Evolutionary conservation across 306 rosid species (phyloP).

Genomic region (Acacia melanoxylon): DNA sequence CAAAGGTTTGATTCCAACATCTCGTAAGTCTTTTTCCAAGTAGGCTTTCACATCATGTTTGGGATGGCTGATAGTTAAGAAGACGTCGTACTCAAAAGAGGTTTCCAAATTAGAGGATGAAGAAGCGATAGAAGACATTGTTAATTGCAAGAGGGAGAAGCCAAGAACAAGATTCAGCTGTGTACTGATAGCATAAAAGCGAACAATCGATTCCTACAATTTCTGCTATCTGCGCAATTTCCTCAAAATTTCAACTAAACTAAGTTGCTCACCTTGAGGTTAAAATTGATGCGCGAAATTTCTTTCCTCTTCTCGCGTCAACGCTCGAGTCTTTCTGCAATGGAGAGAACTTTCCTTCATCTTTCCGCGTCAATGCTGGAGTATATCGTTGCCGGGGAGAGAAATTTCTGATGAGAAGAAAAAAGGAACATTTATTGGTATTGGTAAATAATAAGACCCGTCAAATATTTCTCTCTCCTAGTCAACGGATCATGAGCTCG

Average conservation of each 20-base stretch:
- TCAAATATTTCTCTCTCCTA: too few relatives aligned
- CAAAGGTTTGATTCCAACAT: background rate
- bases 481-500: too few relatives aligned
- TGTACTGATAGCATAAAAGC: background rate
- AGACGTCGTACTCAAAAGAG: background rate
- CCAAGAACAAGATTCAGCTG: background rate
- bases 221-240: background rate
- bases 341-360: background rate
- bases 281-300: background rate
- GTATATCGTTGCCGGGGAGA: too few relatives aligned
- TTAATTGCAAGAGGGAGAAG: background rate
- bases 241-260: background rate
- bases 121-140: background rate
- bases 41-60: background rate
- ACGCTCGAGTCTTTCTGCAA: background rate
- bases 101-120: background rate
- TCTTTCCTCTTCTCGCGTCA: background rate
- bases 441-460: too few relatives aligned
- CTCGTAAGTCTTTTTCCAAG: background rate
- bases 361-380: too few relatives aligned
- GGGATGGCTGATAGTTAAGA: background rate
- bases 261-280: background rate
- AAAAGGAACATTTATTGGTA: too few relatives aligned
- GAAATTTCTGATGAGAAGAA: too few relatives aligned
- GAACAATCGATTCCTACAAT: background rate